Base-by-base conservation (phyloP, 345 rosid genomes). In the Melastoma malabathricum region DNA sequence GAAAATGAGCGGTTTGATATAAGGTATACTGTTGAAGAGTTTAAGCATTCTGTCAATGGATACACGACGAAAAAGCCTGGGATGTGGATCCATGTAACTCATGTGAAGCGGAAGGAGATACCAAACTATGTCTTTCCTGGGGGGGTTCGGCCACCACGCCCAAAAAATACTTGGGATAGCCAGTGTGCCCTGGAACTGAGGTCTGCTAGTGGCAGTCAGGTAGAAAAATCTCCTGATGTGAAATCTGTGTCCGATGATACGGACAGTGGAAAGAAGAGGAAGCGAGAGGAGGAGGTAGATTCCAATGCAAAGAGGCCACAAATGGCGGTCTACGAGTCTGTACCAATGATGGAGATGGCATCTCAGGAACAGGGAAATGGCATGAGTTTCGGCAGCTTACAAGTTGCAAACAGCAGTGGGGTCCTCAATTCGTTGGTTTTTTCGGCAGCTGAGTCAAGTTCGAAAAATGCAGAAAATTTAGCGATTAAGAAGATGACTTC, bases 71-170 rank as follows among this genome's bases (percentile, higher is more conserved):
- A 84, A 96, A 84, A 76, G 67, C 75, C 71, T 18, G 95, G 98
- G 56, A 92, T 92, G 98, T 77, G 70, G 76, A 87, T 92, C 50
- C 52, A 15, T 63, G 95, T 92, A 27, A 70, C 72, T 60, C 97
- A 92, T 55, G 86, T 84, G 18, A 77, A 67, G 50, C 77, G 87
- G 31, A 82, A 70, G 68, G 75, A 62, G 60, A 73, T 92, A 27
- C 98, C 98, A 15, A 72, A 39, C 62, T 87, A 75, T 68, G 97
- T 87, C 53, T 92, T 81, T 68, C 90, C 97, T 46, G 82, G 88
- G 51, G 97, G 97, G 31, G 54, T 69, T 59, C 87, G 83, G 50
- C 86, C 95, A 58, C 67, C 83, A 17, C 88, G 84, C 41, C 68
- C 77, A 16, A 84, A 74, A 61, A 58, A 54, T 54, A 80, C 90